Base-by-base conservation (phyloP, 169 alveolate species). In the Babesia bovis region DNA sequence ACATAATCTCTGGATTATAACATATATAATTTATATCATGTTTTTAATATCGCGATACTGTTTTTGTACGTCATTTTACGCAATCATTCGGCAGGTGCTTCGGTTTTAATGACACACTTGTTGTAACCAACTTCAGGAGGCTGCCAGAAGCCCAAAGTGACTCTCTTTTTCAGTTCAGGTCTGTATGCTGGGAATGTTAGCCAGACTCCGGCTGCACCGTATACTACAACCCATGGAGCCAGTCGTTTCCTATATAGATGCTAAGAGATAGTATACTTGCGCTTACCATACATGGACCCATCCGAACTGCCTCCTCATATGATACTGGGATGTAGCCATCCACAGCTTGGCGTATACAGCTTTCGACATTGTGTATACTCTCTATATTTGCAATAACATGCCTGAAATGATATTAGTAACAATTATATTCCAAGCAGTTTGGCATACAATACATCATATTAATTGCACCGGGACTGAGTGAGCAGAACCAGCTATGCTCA, bases 311-410 rank as follows among this genome's bases (percentile, higher is more conserved):
- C 92, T 83, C 57, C 92, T 68, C 66, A 72, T 53, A 72, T 83
- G 86, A 63, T 70, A 87, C 66, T 83, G 85, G 52, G 87, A 71
- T 42, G 92, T 87, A 67, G 90, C 83, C 92, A 83, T 83, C 92
- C 92, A 87, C 49, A 87, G 74, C 49, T 77, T 87, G 17, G 92
- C 88, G 36, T 87, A 87, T 1, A 87, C 92, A 35, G 92, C 92
- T 53, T 82, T 87, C 13, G 89, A 83, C 92, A 87, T 87, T 36
- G 36, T 82, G n/a, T 30, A 0, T n/a, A n/a, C n/a, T n/a, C n/a
- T n/a, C n/a, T n/a, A n/a, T n/a, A n/a, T n/a, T n/a, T n/a, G n/a
- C n/a, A n/a, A n/a, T n/a, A n/a, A n/a, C n/a, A n/a, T n/a, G n/a
- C n/a, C n/a, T n/a, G n/a, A n/a, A n/a, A n/a, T n/a, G n/a, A n/a